Evolutionary conservation across 2,329 filamentous ascomycete species (phyloP).

Genomic region (Claviceps purpurea): DNA sequence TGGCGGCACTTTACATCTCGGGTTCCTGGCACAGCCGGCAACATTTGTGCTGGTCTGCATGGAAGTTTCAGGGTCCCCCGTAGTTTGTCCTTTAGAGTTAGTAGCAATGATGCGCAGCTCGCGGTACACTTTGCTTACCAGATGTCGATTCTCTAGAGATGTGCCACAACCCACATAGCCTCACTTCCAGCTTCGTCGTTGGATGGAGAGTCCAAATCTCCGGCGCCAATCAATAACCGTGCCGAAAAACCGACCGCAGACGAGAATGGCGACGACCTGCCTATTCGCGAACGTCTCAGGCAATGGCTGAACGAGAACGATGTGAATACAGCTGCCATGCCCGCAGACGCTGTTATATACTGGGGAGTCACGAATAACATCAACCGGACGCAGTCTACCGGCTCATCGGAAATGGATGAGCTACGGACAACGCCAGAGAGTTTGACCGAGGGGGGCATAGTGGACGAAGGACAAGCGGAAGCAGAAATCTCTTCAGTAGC

Average conservation of each 20-base stretch:
- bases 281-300: conserved; percentile 28
- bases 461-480: conserved; percentile 16
- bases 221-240: neutral
- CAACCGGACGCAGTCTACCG: conserved; percentile 21
- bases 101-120: conserved; percentile 3
- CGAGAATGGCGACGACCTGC: conserved; percentile 3
- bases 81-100: neutral
- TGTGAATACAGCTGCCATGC: conserved; percentile 10
- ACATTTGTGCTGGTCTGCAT: neutral
- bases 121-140: conserved; percentile 1
- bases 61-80: neutral
- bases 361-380: conserved; percentile 17
- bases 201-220: neutral
- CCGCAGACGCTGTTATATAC: conserved; percentile 14
- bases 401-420: conserved; percentile 18
- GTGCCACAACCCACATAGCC: conserved; percentile 5
- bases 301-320: conserved; percentile 28
- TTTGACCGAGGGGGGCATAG: conserved; percentile 14
- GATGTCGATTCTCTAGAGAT: conserved; percentile 5
- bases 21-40: neutral
- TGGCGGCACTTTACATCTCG: conserved; percentile 20
- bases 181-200: neutral
- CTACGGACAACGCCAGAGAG: conserved; percentile 12
- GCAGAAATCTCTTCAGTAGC: conserved; percentile 14
- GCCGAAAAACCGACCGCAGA: neutral